Percentiles rank a stretch among this genome's conserved stretches.
These are phyloP conservation scores for Circinella minor DNA, from an alignment of 371 early-diverging fungal species.

Conservation along the genomic window DNA sequence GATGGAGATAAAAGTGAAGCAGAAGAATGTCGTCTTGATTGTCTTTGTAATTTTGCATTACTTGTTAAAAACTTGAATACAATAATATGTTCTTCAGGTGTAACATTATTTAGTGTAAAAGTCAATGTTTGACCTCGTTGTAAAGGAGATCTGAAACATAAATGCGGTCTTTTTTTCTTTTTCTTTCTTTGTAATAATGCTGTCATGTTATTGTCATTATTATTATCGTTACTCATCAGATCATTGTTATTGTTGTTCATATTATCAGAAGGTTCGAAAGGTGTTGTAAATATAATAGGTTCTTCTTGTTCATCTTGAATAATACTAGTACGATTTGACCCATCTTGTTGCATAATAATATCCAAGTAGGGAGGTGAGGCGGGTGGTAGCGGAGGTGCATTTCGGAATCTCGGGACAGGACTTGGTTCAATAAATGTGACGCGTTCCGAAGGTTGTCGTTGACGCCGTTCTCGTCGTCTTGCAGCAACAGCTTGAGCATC, in stretches of 20 bases:
- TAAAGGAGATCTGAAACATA: constrained; percentile 33
- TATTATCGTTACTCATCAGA: not conserved
- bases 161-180: constrained; percentile 2
- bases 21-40: not conserved
- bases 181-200: not conserved
- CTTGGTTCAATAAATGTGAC: constrained; percentile 52
- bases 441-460: constrained; percentile 27
- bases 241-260: constrained; percentile 4
- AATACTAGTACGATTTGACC: constrained; percentile 13
- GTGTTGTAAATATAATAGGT: constrained; percentile 19
- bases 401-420: constrained; percentile 54
- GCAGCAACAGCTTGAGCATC: constrained; percentile 1
- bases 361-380: constrained; percentile 47
- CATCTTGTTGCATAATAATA: constrained; percentile 23
- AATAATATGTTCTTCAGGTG: constrained; percentile 51
- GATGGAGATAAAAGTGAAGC: not conserved
- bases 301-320: constrained; percentile 19
- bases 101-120: constrained; percentile 36
- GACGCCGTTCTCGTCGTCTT: constrained; percentile 9
- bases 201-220: not conserved
- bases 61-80: constrained; percentile 51
- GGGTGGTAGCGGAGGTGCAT: constrained; percentile 48
- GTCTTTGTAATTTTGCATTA: constrained; percentile 21
- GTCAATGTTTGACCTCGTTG: constrained; percentile 43
- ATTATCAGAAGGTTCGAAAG: not conserved